Base-by-base conservation (phyloP, 2,329 filamentous ascomycete species). In the Raffaelea ambrosiae region DNA sequence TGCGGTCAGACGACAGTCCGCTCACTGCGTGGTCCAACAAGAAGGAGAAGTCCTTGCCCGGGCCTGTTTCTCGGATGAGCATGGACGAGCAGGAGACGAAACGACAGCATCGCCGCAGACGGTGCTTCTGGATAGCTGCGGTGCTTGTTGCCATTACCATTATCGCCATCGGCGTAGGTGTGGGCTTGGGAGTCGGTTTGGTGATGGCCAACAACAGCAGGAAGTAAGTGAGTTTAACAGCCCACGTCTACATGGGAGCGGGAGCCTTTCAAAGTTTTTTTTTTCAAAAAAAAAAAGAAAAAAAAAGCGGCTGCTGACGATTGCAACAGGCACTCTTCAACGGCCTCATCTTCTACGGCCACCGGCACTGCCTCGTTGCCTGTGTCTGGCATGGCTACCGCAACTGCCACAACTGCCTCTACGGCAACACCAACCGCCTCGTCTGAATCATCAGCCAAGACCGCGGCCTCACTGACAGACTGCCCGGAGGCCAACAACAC, bases 401-500 rank as follows among this genome's bases (percentile, higher is more conserved):
- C 31, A 11, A 50, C 53, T 4, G 39, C 49, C 3, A 53, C 57
- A 5, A 40, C 58, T 9, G 39, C 53, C 16, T 50, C 61, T 1
- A 57, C 49, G 3, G 9, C 2, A 49, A 62, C 43, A 38, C 19
- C 45, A 10, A 5, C 45, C 3, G 18, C 43, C 31, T 35, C 38
- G 7, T 13, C 45, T n/a, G n/a, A n/a, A n/a, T n/a, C n/a, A 18
- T 20, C 39, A 20, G 38, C 45, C 14, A 54, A 16, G 13, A 5
- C 53, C 10, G 29, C 54, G 5, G 54, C 49, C 3, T 56, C 59
- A 4, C 57, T 60, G 23, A 57, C 61, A 2, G 61, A 64, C 42
- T 74, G 71, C 46, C 70, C 71, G 0, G 61, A 59, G 1, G 62
- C 65, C 14, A 72, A 72, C 55, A 66, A 67, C 46, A 73, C 70